Conservation (phyloP, 371 early-diverging fungal genomes). For the Funneliformis caledonium region DNA sequence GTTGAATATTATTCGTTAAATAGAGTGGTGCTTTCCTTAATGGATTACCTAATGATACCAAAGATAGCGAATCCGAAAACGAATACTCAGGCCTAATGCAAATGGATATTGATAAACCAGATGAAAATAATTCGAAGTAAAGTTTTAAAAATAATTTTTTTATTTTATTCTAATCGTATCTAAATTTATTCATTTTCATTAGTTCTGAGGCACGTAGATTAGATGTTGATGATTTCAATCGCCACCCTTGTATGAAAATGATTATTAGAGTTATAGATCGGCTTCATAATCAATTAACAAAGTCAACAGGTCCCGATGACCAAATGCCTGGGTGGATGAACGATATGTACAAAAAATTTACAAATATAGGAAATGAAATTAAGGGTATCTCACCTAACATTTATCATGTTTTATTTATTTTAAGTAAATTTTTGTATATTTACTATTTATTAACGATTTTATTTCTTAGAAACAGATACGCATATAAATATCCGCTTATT, state of each 20-base stretch:
- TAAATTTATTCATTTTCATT: background rate
- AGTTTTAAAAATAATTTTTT: background rate
- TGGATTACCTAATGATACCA: background rate
- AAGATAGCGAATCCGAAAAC: background rate
- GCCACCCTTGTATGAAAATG: conserved; percentile 24
- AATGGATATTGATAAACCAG: conserved; percentile 7
- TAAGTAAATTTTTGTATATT: background rate
- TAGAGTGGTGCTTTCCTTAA: background rate
- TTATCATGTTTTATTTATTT: background rate
- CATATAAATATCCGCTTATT: conserved; percentile 19
- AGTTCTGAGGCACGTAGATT: background rate
- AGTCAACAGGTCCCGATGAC: background rate
- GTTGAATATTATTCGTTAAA: background rate
- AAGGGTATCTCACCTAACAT: background rate
- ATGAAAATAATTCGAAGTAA: background rate
- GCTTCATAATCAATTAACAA: background rate
- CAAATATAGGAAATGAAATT: background rate
- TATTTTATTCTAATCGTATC: background rate
- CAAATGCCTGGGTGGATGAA: conserved; percentile 8
- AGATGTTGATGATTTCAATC: background rate
- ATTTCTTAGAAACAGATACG: background rate
- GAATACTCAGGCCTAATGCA: background rate
- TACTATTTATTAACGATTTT: background rate
- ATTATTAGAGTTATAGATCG: conserved; percentile 17
- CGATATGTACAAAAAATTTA: conserved; percentile 11